Percentiles rank a stretch among this genome's conserved stretches.
phyloP scores from a whole-genome alignment of 164 flowering plant species.

The Nymphaea colorata region DNA sequence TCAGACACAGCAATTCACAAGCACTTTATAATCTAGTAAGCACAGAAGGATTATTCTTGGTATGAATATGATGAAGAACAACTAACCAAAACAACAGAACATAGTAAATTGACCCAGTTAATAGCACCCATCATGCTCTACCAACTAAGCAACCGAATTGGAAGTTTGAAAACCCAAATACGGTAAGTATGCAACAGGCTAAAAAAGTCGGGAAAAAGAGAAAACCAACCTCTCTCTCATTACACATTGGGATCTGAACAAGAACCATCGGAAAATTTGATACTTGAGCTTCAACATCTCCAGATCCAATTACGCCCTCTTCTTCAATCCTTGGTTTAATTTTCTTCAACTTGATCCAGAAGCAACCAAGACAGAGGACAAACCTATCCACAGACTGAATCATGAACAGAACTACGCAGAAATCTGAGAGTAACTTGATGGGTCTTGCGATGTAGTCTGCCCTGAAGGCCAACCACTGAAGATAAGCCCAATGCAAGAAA shows the following conservation, averaged over 20 bases:
- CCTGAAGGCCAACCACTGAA: conserved; percentile 52
- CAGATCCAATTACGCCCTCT: conserved; percentile 15
- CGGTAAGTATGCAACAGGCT: no score
- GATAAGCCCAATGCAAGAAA: conserved; percentile 41
- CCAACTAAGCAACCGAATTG: background rate
- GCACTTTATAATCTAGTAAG: background rate
- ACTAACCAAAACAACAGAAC: background rate
- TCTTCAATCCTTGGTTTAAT: conserved; percentile 46
- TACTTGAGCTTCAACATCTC: conserved; percentile 19
- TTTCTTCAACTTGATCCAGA: conserved; percentile 64
- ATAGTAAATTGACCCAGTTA: background rate
- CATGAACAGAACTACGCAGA: conserved; percentile 71
- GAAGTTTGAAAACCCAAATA: background rate
- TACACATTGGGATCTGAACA: conserved; percentile 96
- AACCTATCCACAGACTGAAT: conserved; percentile 88
- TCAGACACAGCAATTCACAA: background rate
- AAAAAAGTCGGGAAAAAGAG: background rate
- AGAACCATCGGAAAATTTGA: conserved; percentile 82
- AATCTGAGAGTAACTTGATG: conserved; percentile 49
- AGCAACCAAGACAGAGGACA: conserved; percentile 58
- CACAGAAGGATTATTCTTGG: background rate
- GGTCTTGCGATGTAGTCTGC: conserved; percentile 76
- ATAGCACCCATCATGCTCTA: background rate
- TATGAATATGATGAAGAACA: background rate
- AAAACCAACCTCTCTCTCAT: conserved; percentile 93